Evolutionary conservation across 73 alveolate genomes (phyloP), one percentile per base, ranked within the genome.

Genomic region (Paramecium sonneborni): DNA sequence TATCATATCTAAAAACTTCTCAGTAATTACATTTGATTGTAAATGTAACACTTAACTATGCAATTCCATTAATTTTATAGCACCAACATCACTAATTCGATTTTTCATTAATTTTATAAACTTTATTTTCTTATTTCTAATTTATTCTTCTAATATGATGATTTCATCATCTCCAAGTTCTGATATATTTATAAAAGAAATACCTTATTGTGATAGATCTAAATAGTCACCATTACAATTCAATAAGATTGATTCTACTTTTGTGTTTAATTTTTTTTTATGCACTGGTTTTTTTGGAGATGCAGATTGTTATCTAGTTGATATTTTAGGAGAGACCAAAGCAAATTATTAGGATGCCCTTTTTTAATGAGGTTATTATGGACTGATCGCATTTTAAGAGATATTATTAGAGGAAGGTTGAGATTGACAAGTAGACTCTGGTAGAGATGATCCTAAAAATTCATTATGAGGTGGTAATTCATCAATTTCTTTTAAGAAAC

Each of bases 131-230:
- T 44, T 79, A 24, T 46, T 46, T 79, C 90, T 79, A 3, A 79
- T 30, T 62, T 23, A 41, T 46, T 79, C 90, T 24, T 79, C 90
- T 20, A 79, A 26, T 44, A 43, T 7, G 18, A 34, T 23, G 6
- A 39, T 30, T 23, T 76, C 90, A 23, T 79, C 90, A 79, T 79
- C 90, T 37, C 90, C 90, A 0, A 79, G 72, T n/a, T 79, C 90
- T 46, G 7, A 72, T 2, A 52, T 52, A 52, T 5, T 3, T 0
- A 21, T 20, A 9, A 43, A 20, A 20, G 10, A n/a, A 41, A 30
- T 79, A 43, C 90, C 90, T 46, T 46, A 24, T 32, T 32, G 32
- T 35, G 86, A 35, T 34, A 72, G 35, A 72, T 72, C 86, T 5
- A 79, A 10, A 79, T 26, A 23, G 12, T 79, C 90, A 24, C 44